Evolutionary conservation across 495 filamentous ascomycete genomes (phyloP), one percentile per base, ranked within the genome.

Genomic region (Pyrenula massariospora): DNA sequence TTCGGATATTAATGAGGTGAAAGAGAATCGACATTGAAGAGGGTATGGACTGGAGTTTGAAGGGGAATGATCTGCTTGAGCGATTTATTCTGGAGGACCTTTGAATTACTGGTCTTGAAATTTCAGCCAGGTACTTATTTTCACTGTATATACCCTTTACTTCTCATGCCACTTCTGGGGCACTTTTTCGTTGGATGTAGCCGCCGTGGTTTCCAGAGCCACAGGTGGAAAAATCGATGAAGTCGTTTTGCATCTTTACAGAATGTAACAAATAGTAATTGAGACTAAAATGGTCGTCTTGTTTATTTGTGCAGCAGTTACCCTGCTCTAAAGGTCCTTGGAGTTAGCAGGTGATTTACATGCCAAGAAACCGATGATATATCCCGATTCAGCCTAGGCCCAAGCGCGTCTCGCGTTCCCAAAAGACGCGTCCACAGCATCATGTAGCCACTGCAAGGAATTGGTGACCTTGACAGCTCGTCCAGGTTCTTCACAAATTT

Each of bases 1-100:
- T 56, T 73, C 73, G 25, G 74, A 77, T 53, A 65, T 63, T 25
- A 77, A 77, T 54, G 74, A 73, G 62, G 72, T 83, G 58, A 88
- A 84, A 73, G 31, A 42, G 15, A 42, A 15, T 42, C 31, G 31
- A 42, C 64, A 63, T 47, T 54, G 21, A 3, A 55, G 54, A 42
- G 11, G 58, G 54, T 24, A 50, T 50, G 2, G 22, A 22, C 15
- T 58, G 42, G 25, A 56, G 58, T 2, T 19, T n/a, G 12, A 5
- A 10, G 20, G 42, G 15, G n/a, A 50, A 54, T 12, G 3, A 3
- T 31, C 15, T 22, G 24, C 19, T 54, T 22, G 5, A n/a, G 19
- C 12, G 22, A 12, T 19, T 22, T 22, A 54, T 22, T 19, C 20
- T n/a, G n/a, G 12, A 15, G 24, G 12, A 12, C 22, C 12, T 12